phyloP scores from a whole-genome alignment of 2,329 filamentous ascomycete species.

The Fusarium brachygibbosum region DNA sequence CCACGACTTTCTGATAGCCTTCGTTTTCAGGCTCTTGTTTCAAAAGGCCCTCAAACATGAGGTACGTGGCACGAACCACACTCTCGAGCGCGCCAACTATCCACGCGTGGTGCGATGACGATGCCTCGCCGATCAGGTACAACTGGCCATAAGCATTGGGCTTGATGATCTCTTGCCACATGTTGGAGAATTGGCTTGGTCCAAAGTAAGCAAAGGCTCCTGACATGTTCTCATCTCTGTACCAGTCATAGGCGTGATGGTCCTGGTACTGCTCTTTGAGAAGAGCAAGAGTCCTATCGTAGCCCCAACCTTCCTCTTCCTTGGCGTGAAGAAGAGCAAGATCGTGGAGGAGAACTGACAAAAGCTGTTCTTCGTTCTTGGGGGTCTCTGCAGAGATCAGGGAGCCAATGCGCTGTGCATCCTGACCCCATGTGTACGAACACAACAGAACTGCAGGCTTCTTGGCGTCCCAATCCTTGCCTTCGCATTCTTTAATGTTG shows the following conservation, averaged over 20 bases:
- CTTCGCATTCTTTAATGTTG: conserved; percentile 27
- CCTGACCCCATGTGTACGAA: conserved; percentile 42
- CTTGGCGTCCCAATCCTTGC: not conserved
- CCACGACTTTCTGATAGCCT: not conserved
- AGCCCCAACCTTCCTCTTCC: not conserved
- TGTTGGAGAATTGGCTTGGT: conserved; percentile 40
- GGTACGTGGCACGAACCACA: conserved; percentile 33
- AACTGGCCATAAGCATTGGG: conserved; percentile 42
- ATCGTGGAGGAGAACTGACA: not conserved
- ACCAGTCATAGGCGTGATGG: conserved; percentile 43
- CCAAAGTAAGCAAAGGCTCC: conserved; percentile 45
- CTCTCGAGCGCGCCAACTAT: conserved; percentile 42
- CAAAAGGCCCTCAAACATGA: conserved; percentile 31
- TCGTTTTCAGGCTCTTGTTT: not conserved
- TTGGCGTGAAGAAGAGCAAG: not conserved
- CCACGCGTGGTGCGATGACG: conserved; percentile 43
- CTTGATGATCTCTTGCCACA: conserved; percentile 46
- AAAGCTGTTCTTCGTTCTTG: not conserved
- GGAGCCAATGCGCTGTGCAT: conserved; percentile 36
- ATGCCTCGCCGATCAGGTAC: conserved; percentile 40
- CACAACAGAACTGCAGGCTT: conserved; percentile 40
- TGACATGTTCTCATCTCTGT: conserved; percentile 42
- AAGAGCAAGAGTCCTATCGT: not conserved
- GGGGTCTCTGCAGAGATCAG: conserved; percentile 20
- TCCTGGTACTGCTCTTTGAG: conserved; percentile 25